phyloP scores from a whole-genome alignment of 1,139 yeast species.

The Candida glucosophila region DNA sequence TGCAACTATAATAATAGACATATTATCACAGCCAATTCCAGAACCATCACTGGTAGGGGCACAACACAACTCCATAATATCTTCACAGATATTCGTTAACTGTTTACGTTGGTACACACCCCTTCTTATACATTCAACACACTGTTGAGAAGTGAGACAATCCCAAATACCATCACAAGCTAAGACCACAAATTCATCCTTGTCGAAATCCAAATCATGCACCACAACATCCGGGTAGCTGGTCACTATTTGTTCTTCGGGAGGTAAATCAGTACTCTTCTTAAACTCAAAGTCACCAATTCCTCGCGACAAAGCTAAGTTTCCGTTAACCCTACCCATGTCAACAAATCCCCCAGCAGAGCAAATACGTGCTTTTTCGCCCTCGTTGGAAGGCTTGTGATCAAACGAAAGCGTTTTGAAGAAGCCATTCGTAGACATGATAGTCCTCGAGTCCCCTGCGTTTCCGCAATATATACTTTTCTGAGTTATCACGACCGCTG shows the following conservation, averaged over 20 bases:
- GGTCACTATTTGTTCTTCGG: conserved; percentile 94
- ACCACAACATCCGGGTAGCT: conserved; percentile 86
- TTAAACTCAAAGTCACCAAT: conserved; percentile 96
- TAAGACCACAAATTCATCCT: conserved; percentile 82
- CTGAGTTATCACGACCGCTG: conserved; percentile 68
- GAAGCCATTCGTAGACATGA: conserved; percentile 72
- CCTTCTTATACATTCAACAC: conserved; percentile 87
- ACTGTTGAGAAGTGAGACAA: conserved; percentile 87
- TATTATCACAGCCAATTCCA: conserved; percentile 97
- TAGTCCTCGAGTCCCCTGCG: conserved; percentile 95
- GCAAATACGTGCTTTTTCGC: conserved; percentile 85
- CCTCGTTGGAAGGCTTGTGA: conserved; percentile 92
- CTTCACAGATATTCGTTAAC: conserved; percentile 72
- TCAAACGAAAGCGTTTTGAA: conserved; percentile 91
- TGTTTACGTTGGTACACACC: conserved; percentile 70
- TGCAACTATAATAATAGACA: conserved; percentile 91
- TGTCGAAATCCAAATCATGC: conserved; percentile 52
- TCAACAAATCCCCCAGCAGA: conserved; percentile 98
- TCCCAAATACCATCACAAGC: conserved; percentile 99
- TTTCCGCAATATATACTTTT: conserved; percentile 64
- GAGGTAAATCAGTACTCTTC: conserved; percentile 67
- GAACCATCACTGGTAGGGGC: conserved; percentile 90
- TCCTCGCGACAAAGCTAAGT: conserved; percentile 89
- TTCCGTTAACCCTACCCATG: conserved; percentile 94
- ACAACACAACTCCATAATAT: conserved; percentile 88